Evolutionary conservation across 176 grass and related monocot species (phyloP), one percentile per base, ranked within the genome.

Genomic region (Avena eriantha): DNA sequence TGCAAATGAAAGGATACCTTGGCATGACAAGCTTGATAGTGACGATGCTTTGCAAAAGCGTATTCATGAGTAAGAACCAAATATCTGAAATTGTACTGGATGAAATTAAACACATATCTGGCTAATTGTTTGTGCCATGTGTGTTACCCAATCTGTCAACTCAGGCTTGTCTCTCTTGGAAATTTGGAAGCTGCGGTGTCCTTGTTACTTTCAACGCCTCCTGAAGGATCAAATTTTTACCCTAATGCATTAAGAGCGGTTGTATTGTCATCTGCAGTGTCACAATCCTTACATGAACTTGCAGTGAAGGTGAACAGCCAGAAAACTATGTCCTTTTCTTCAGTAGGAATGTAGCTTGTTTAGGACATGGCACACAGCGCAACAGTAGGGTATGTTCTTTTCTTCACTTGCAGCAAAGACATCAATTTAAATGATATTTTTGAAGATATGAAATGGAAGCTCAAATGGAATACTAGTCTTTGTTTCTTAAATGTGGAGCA

Each of bases 11-110:
- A 94, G 93, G 79, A 93, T 98, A 88, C 86, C 97, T 80, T 98
- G 97, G 97, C 97, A 98, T 81, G 92, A 94, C 9, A 98, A 94
- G 81, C 86, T 98, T 14, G 94, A 98, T 90, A 88, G 90, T 18
- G 97, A 98, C 90, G 94, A 98, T 39, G 97, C 92, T 91, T 91
- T 96, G 88, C 97, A 98, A 88, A 98, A 98, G 82, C 92, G 90
- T 90, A 83, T 98, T 78, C 97, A 98, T 85, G 97, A 98, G 97
- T 98, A 86, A 91, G 97, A 92, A 88, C 39, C 64, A 69, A 68
- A 68, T 80, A 67, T 75, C 34, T 82, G 22, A 83, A 81, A 57
- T 48, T 19, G 7, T 69, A 82, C 18, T 73, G 12, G 57, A 64
- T 59, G 19, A 69, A 48, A 76, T 23, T 59, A 48, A 80, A 70